Base-by-base conservation (phyloP, 306 rosid species). In the Lupinus albus region DNA sequence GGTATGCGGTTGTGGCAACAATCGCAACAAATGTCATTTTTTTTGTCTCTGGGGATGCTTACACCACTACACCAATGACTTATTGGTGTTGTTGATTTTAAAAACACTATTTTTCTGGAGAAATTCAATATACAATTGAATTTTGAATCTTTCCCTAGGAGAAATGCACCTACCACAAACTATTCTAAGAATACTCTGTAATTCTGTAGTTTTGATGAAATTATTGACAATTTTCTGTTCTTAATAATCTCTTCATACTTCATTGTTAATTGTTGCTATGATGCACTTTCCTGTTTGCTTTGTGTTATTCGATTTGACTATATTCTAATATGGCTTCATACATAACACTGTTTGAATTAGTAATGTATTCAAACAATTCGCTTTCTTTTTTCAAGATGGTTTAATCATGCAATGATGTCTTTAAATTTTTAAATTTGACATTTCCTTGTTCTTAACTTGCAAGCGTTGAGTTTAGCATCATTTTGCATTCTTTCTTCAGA, bases 401-500 rank as follows among this genome's bases (percentile, higher is more conserved):
- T 36, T 56, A 21, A 21, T 3, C 28, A n/a, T 21, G 44, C 32
- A 20, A 47, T 51, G 5, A 53, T 55, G 15, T 39, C 17, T 17
- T 46, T 25, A 30, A 4, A 13, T 30, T 67, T 14, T 45, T 16
- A 28, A 56, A 21, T 44, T 15, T 45, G 32, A 9, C 28, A 53
- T 17, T 14, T 4, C 15, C 17, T 30, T 42, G 62, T 28, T 47
- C 74, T 56, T 32, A 30, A 42, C 28, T 21, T 21, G 28, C 28
- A 21, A 21, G 3, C 2, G 28, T 21, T 21, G 28, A 21, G 28
- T 21, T 21, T 48, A 6, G 64, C 28, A 21, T 21, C 61, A 8
- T 67, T 45, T 49, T 73, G 9, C 57, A 8, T 66, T 21, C 16
- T 74, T 66, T 21, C 16, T 74, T 55, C 74, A 89, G 93, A 80